These are phyloP conservation scores for Cyclanthera cordifolia DNA, from an alignment of 306 rosid species.

Conservation along the genomic window DNA sequence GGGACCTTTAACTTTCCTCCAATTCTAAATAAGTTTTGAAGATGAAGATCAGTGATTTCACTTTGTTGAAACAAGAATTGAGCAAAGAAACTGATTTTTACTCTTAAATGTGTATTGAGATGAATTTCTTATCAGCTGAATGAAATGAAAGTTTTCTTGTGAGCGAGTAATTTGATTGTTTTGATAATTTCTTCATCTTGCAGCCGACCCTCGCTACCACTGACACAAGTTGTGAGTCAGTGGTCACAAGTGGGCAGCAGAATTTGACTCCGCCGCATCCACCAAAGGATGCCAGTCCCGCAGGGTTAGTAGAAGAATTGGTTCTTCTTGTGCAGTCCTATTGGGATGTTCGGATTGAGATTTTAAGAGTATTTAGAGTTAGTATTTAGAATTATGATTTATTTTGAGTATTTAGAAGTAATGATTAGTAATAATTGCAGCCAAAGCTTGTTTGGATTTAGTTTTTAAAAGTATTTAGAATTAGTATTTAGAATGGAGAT, in stretches of 20 bases:
- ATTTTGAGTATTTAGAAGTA: too few species aligned
- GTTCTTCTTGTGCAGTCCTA: not conserved
- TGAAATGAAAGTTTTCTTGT: not conserved
- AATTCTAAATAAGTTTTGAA: not conserved
- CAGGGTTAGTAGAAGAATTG: slow-evolving; percentile 53
- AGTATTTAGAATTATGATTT: too few species aligned
- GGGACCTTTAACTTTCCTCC: not conserved
- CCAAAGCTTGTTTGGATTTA: too few species aligned
- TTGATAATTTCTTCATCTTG: slow-evolving; percentile 9
- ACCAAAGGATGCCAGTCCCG: slow-evolving; percentile 99
- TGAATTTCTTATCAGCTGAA: not conserved
- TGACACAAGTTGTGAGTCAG: slow-evolving; percentile 95
- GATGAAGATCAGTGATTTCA: not conserved
- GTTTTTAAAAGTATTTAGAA: too few species aligned
- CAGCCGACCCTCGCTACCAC: slow-evolving; percentile 70
- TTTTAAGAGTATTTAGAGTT: too few species aligned
- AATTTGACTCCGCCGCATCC: slow-evolving; percentile 95
- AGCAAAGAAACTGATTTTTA: not conserved
- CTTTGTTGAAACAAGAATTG: not conserved
- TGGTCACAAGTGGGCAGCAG: slow-evolving; percentile 86
- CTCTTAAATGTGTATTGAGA: not conserved
- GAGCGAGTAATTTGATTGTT: not conserved
- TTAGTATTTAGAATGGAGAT: too few species aligned
- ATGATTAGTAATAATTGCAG: too few species aligned
- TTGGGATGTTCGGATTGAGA: too few species aligned